Percentiles rank a stretch among this genome's conserved stretches.
These are phyloP conservation scores for Podaxis sp. DNA, from an alignment of 768 basidiomycete genomes.

Conservation along the genomic window DNA sequence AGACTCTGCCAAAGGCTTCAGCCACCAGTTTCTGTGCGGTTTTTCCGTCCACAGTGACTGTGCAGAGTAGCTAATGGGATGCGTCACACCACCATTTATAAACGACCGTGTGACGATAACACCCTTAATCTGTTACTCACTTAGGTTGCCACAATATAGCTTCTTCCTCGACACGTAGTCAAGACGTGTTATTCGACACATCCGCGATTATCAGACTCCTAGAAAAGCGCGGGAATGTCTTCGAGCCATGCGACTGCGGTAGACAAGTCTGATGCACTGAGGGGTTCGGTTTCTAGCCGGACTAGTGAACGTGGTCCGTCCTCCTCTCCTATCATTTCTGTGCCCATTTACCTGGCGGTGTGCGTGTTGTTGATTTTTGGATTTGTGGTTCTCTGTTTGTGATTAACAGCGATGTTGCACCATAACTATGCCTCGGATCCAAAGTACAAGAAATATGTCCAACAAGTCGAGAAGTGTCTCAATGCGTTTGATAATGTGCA, in stretches of 20 bases:
- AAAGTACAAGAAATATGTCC: conserved; percentile 90
- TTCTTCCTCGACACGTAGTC: background rate
- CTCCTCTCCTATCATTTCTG: conserved; percentile 16
- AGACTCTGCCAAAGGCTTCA: too few relatives aligned
- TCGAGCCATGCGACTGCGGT: background rate
- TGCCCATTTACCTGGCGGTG: background rate
- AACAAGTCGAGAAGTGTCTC: conserved; percentile 89
- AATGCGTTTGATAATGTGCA: conserved; percentile 93
- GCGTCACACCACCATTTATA: background rate
- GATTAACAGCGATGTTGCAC: conserved; percentile 38
- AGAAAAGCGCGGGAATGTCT: background rate
- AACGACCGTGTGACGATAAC: background rate
- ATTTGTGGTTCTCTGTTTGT: background rate
- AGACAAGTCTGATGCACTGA: background rate
- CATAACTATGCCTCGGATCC: conserved; percentile 73
- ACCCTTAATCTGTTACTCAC: background rate
- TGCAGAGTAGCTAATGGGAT: background rate
- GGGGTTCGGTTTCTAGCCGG: conserved; percentile 25
- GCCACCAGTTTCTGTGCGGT: too few relatives aligned
- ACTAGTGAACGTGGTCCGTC: conserved; percentile 49
- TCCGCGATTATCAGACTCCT: background rate
- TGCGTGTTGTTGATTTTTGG: conserved; percentile 4
- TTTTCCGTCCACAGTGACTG: too few relatives aligned
- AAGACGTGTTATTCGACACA: background rate
- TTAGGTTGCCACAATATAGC: background rate